Evolutionary conservation across 192 early-diverging fungal genomes (phyloP).

Genomic region (Linnemannia exigua): DNA sequence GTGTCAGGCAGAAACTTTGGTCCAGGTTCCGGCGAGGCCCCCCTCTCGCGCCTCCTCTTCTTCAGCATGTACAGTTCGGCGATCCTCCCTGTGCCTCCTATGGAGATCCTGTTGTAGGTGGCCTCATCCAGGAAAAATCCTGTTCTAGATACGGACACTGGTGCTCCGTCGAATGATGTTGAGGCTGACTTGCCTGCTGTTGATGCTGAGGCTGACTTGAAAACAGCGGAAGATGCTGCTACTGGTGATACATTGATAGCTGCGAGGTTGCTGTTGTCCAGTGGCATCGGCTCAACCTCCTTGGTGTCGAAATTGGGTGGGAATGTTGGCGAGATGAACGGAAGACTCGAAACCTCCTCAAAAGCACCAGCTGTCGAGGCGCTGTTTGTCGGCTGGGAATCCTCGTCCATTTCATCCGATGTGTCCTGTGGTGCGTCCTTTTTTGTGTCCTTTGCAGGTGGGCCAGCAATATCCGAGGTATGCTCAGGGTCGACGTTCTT

Average conservation of each 20-base stretch:
- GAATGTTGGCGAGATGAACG: conserved; percentile 9
- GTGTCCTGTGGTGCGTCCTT: neutral
- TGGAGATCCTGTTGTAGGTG: conserved; percentile 26
- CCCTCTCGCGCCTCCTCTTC: neutral
- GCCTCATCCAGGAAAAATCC: conserved; percentile 27
- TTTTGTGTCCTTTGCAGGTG: neutral
- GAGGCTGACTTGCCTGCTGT: neutral
- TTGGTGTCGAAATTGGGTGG: neutral
- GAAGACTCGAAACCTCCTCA: neutral
- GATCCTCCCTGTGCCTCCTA: conserved; percentile 5
- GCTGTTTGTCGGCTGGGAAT: neutral
- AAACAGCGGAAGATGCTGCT: neutral
- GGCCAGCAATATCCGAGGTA: neutral
- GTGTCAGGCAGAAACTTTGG: neutral
- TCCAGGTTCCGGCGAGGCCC: neutral
- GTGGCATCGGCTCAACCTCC: neutral
- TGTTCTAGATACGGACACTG: neutral
- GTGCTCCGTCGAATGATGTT: neutral
- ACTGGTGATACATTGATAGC: neutral
- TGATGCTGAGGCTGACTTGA: neutral
- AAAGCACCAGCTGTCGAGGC: neutral
- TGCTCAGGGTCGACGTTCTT: neutral
- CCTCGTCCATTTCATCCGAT: neutral
- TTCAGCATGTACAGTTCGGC: conserved; percentile 14
- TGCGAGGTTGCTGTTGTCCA: neutral